A percentile compares a stretch with the other conserved stretches of the same genome.
Evolutionary conservation across 2,329 filamentous ascomycete species (phyloP).

Genomic region (Bertia moriformis): DNA sequence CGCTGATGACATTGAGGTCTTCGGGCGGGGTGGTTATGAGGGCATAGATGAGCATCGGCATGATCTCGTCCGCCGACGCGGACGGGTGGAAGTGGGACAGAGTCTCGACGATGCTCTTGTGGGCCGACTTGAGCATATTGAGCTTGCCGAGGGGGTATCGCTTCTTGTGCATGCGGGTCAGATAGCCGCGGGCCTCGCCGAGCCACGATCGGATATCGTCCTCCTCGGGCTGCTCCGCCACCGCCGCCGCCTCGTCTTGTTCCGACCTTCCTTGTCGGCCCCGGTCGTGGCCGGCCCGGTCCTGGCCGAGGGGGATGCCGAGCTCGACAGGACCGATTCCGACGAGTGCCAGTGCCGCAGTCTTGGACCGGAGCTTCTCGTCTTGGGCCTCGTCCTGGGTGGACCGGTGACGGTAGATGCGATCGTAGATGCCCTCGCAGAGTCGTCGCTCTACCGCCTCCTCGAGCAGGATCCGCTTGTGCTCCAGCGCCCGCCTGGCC

Average conservation of each 20-base stretch:
- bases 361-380: conserved; percentile 86
- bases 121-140: conserved; percentile 71
- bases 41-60: conserved; percentile 91
- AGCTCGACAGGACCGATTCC: conserved; percentile 80
- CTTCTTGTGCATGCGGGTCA: conserved; percentile 73
- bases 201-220: conserved; percentile 62
- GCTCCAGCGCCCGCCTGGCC: conserved; percentile 62
- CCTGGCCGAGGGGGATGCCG: conserved; percentile 57
- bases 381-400: conserved; percentile 91
- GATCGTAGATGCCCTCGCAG: conserved; percentile 72
- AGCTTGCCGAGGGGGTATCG: conserved; percentile 84
- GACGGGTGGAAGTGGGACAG: conserved; percentile 53
- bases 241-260: too few species aligned
- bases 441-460: conserved; percentile 80
- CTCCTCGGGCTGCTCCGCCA: conserved; percentile 37
- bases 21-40: conserved; percentile 82
- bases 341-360: conserved; percentile 76
- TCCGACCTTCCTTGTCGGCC: conserved; percentile 38
- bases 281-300: too few species aligned
- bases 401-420: conserved; percentile 79
- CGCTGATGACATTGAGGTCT: conserved; percentile 78
- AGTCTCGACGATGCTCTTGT: conserved; percentile 90
- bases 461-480: conserved; percentile 64
- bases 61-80: conserved; percentile 90
- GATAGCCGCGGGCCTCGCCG: conserved; percentile 52